phyloP scores from a whole-genome alignment of 306 rosid species.

The Cucumis melo region DNA sequence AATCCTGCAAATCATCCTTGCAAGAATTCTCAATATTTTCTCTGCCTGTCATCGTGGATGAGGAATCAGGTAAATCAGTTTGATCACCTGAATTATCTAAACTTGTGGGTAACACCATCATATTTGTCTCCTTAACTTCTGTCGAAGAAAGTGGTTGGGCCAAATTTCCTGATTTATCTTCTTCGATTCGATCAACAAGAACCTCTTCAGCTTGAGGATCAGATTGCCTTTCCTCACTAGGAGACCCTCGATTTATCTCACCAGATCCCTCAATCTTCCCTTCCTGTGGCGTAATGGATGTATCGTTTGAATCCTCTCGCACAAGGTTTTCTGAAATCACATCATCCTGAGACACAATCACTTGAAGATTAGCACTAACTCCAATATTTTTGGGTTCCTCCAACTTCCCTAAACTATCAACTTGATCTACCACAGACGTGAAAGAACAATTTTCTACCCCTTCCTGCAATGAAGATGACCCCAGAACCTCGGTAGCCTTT shows the following conservation, averaged over 20 bases:
- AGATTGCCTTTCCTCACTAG: neutral
- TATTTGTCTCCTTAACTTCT: neutral
- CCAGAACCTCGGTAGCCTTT: neutral
- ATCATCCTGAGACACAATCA: slow-evolving; percentile 1
- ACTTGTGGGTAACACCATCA: neutral
- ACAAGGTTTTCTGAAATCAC: neutral
- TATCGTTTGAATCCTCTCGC: neutral
- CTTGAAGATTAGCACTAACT: neutral
- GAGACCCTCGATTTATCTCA: neutral
- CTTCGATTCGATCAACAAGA: neutral
- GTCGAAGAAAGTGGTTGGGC: neutral
- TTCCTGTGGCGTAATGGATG: neutral
- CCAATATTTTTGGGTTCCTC: neutral
- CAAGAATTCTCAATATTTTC: neutral
- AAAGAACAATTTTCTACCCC: slow-evolving; percentile 8
- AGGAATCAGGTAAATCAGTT: neutral
- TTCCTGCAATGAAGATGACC: slow-evolving; percentile 9
- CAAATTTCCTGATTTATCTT: neutral
- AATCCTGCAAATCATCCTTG: neutral
- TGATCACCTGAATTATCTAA: neutral
- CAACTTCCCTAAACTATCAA: no score
- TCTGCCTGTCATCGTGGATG: neutral
- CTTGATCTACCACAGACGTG: slow-evolving; percentile 1
- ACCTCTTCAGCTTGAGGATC: neutral
- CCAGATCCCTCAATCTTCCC: neutral